Evolutionary conservation across 2,329 filamentous ascomycete genomes (phyloP).

Genomic region (Esteya vermicola): DNA sequence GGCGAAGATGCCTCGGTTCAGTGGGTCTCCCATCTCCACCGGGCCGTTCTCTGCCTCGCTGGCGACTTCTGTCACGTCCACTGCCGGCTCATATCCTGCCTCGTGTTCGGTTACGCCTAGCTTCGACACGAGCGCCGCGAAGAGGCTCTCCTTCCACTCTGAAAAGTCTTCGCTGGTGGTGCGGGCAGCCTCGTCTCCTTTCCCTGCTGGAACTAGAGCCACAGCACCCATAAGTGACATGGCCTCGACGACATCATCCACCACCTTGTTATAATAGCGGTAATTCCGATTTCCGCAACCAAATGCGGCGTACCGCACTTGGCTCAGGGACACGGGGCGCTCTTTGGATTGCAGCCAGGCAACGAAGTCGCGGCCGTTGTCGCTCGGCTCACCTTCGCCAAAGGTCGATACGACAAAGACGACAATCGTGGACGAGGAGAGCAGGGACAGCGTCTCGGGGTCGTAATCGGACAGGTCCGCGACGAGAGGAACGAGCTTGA

Average conservation of each 20-base stretch:
- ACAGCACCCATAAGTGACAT: not conserved
- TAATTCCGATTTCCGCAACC: conserved; percentile 26
- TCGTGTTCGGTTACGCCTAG: too few relatives aligned
- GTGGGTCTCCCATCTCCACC: too few relatives aligned
- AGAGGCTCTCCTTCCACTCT: too few relatives aligned
- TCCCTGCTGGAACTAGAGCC: not conserved
- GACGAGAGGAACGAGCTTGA: conserved; percentile 24
- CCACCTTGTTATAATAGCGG: conserved; percentile 21
- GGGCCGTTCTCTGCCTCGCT: too few relatives aligned
- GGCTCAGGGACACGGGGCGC: conserved; percentile 7
- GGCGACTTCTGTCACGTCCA: too few relatives aligned
- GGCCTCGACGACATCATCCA: conserved; percentile 10
- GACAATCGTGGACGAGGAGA: conserved; percentile 15
- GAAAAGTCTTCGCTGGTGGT: too few relatives aligned
- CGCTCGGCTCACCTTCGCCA: conserved; percentile 25
- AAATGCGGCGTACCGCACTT: conserved; percentile 20
- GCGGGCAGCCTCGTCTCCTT: too few relatives aligned
- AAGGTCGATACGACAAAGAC: conserved; percentile 24
- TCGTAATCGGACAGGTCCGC: conserved; percentile 24
- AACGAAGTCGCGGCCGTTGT: conserved; percentile 20
- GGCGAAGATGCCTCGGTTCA: too few relatives aligned
- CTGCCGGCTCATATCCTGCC: too few relatives aligned
- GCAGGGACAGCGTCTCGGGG: conserved; percentile 18
- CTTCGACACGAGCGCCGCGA: too few relatives aligned
- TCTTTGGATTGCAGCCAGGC: conserved; percentile 13